These are phyloP conservation scores for Chlorella sp. DNA, from an alignment of 139 green algal species.

Conservation along the genomic window DNA sequence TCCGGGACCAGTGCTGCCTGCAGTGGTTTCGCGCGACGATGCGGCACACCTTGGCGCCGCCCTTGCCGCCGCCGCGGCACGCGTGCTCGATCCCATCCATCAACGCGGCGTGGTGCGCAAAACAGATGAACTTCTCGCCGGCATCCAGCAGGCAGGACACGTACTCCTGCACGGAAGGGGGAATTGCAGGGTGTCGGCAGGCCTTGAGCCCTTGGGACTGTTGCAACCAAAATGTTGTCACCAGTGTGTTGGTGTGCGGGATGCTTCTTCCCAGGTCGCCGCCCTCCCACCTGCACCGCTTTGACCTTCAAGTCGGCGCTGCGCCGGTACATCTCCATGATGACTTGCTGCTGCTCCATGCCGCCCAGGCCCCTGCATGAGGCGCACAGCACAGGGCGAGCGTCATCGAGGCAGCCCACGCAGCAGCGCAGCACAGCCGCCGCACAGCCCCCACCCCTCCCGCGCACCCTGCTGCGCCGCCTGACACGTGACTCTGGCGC, in stretches of 20 bases:
- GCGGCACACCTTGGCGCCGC: conserved; percentile 38
- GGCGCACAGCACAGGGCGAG: not conserved
- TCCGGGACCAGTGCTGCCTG: not conserved
- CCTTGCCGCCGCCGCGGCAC: conserved; percentile 41
- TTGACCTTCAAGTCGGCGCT: conserved; percentile 74
- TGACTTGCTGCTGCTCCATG: conserved; percentile 32
- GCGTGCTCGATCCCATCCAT: conserved; percentile 57
- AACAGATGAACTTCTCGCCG: conserved; percentile 92
- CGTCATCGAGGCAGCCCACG: not conserved
- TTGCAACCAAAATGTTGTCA: no score
- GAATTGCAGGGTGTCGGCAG: no score
- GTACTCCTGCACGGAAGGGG: no score
- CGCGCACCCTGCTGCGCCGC: not conserved
- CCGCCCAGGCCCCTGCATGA: conserved; percentile 2
- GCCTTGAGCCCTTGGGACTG: no score
- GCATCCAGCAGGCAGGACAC: conserved; percentile 60
- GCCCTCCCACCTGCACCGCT: no score
- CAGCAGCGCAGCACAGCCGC: not conserved
- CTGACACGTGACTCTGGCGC: not conserved
- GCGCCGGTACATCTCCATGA: conserved; percentile 69
- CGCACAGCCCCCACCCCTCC: not conserved
- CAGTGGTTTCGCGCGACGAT: not conserved
- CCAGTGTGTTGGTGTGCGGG: no score
- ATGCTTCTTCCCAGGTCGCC: no score
- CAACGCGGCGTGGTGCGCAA: conserved; percentile 85